These are phyloP conservation scores for Termitomyces sp. DNA, from an alignment of 768 basidiomycete genomes.

Conservation along the genomic window DNA sequence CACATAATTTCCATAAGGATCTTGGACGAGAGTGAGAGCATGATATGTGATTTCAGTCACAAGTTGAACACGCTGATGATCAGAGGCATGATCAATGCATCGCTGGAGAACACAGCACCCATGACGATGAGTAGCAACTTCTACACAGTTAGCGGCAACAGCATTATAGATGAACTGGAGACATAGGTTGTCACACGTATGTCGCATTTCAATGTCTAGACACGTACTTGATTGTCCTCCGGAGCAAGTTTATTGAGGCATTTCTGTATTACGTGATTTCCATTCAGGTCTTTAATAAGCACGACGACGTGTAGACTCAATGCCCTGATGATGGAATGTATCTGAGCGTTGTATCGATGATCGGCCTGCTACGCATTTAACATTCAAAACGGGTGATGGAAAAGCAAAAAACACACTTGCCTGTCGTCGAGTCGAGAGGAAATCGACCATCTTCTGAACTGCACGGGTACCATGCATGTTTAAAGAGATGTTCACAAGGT, in stretches of 20 bases:
- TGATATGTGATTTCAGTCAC: slow-evolving; percentile 99
- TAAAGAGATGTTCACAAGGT: slow-evolving; percentile 94
- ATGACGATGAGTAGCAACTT: slow-evolving; percentile 96
- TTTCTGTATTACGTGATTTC: slow-evolving; percentile 98
- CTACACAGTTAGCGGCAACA: slow-evolving; percentile 97
- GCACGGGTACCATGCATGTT: slow-evolving; percentile 99
- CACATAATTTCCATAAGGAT: slow-evolving; percentile 92
- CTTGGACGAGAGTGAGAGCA: slow-evolving; percentile 94
- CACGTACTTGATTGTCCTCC: slow-evolving; percentile 90
- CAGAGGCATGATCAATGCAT: slow-evolving; percentile 97
- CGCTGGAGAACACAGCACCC: slow-evolving; percentile 98
- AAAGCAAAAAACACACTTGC: slow-evolving; percentile 42
- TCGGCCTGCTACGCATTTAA: slow-evolving; percentile 55
- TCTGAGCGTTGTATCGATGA: slow-evolving; percentile 82
- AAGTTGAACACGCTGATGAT: slow-evolving; percentile 90
- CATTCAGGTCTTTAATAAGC: slow-evolving; percentile 97
- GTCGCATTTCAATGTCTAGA: not conserved
- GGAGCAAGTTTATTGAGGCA: slow-evolving; percentile 97
- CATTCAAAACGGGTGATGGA: slow-evolving; percentile 48
- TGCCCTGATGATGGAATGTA: slow-evolving; percentile 94
- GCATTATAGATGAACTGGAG: slow-evolving; percentile 96
- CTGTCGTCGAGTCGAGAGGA: slow-evolving; percentile 92
- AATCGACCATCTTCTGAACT: slow-evolving; percentile 99
- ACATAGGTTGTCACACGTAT: not conserved
- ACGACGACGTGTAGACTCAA: slow-evolving; percentile 97